Base-by-base conservation (phyloP, 768 basidiomycete genomes). In the Gloeopeniophorella convolvens region DNA sequence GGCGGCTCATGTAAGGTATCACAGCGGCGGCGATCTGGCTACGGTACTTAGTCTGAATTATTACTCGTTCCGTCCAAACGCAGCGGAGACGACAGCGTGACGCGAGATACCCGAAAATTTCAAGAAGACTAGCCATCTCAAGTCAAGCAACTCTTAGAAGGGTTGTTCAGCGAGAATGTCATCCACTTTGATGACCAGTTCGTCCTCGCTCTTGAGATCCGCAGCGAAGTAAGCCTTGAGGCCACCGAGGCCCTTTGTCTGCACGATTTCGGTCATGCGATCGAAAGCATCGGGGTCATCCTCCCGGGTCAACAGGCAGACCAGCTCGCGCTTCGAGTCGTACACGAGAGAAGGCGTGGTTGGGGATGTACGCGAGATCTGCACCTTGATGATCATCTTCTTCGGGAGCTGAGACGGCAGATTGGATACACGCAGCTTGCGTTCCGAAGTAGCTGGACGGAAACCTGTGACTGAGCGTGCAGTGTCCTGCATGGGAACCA, bases 111-210 rank as follows among this genome's bases (percentile, higher is more conserved):
- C n/a, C n/a, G n/a, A n/a, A n/a, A 34, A 9, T 33, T 33, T 9
- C 32, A 33, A 33, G n/a, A n/a, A n/a, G n/a, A n/a, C n/a, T n/a
- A n/a, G n/a, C n/a, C n/a, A n/a, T n/a, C n/a, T n/a, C n/a, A n/a
- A n/a, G n/a, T n/a, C n/a, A n/a, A n/a, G n/a, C n/a, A n/a, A n/a
- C n/a, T n/a, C n/a, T n/a, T n/a, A 78, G 50, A 79, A 80, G 0
- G 78, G 75, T 51, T 82, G 79, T 54, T 75, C 78, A 1, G 78
- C 79, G 46, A 80, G 60, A 7, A 75, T 67, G 42, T 81, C 76
- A 2, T 70, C 70, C 6, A 73, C 60, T 54, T 79, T 78, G 21
- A 82, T 69, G 2, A 76, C 65, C 41, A 82, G 53, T 57, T 73
- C 72, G 40, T 78, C 66, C 39, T 66, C 63, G 37, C 64, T 70